These are phyloP conservation scores for Aspergillus thermomutatus DNA, from an alignment of 2,329 filamentous ascomycete genomes.

Conservation along the genomic window DNA sequence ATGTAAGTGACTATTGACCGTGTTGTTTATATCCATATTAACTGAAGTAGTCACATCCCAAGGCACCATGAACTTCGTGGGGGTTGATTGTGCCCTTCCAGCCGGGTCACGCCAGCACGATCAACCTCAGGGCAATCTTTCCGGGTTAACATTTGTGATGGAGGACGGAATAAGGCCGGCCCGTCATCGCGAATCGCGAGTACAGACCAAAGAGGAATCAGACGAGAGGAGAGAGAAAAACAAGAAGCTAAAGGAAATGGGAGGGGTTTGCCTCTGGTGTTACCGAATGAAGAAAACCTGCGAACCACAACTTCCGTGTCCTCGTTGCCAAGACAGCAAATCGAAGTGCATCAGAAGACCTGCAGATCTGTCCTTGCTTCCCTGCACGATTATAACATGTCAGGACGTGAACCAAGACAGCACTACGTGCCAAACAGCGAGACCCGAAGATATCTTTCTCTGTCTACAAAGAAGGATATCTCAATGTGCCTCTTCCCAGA, in stretches of 20 bases:
- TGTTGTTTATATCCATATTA: not conserved
- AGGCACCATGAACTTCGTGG: not conserved
- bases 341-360: conserved; percentile 21
- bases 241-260: conserved; percentile 16
- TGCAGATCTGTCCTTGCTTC: conserved; percentile 15
- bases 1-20: not conserved
- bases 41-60: not conserved
- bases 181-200: conserved; percentile 3
- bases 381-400: not conserved
- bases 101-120: not conserved
- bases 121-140: not conserved
- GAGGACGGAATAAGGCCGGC: conserved; percentile 11
- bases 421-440: not conserved
- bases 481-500: conserved; percentile 1
- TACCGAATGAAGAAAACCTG: conserved; percentile 27
- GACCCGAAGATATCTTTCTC: not conserved
- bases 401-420: not conserved
- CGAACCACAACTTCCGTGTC: conserved; percentile 16
- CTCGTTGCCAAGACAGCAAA: conserved; percentile 11
- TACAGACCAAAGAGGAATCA: conserved; percentile 11
- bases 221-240: conserved; percentile 15
- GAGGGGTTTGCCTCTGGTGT: conserved; percentile 30
- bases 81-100: not conserved
- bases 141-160: not conserved
- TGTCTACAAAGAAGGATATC: conserved; percentile 3